Evolutionary conservation across 495 filamentous ascomycete genomes (phyloP), one percentile per base, ranked within the genome.

Genomic region (Xylaria castorea): DNA sequence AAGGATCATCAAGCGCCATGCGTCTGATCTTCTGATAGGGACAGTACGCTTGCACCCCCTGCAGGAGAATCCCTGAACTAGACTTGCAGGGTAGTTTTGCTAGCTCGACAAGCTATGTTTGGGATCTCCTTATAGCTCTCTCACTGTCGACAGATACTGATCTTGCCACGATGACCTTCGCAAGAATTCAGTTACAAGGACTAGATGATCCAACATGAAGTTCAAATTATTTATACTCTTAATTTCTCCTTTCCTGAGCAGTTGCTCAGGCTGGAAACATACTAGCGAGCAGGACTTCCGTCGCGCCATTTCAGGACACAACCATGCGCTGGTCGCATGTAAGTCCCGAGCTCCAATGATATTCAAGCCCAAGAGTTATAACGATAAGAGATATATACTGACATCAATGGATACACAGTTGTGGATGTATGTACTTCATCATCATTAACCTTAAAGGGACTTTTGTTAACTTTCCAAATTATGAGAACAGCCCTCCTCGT

Each of bases 301-400:
- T 18, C 70, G 75, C n/a, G 72, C 75, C 14, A 75, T 84, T 46
- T 65, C 71, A 22, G 71, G 72, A 0, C 76, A 82, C 22, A 81
- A 83, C 5, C 71, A 79, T 62, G 80, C 77, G 1, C 74, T 87
- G 30, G 80, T 84, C 74, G 84, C 85, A n/a, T 86, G 83, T 85
- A 80, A 82, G 83, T 73, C 44, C 7, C 3, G 1, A 64, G 61
- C 38, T 12, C 22, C 18, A 14, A 64, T 42, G 30, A 60, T 36
- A 36, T 57, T 5, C 1, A 27, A 16, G 11, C 18, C 9, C 3
- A 61, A 3, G 2, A 60, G 5, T 18, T 6, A n/a, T 20, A 6
- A 6, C 16, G 16, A 46, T 48, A 22, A 34, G 16, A 16, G 27
- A 16, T 7, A 51, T 53, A 9, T 38, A 44, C 36, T 65, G 30